Conservation (phyloP, 495 filamentous ascomycete species). For the Melanomma pulvis-pyrius region DNA sequence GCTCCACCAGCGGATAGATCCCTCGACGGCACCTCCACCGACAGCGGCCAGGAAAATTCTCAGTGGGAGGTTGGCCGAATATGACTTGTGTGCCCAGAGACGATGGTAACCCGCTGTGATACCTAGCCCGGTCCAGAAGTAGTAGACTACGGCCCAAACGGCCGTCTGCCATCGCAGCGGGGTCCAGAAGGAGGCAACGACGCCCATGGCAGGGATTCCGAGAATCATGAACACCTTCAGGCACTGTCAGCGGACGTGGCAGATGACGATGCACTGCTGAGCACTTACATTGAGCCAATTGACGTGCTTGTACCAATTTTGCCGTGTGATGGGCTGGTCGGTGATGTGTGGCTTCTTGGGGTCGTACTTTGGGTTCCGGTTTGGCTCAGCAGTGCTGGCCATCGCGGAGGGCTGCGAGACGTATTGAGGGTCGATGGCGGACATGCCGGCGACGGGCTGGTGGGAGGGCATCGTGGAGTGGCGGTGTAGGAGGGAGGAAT, state of each 20-base stretch:
- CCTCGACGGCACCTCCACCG: slow-evolving; percentile 94
- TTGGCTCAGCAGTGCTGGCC: slow-evolving; percentile 45
- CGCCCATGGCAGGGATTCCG: slow-evolving; percentile 75
- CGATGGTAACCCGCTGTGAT: slow-evolving; percentile 43
- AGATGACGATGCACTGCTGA: not conserved
- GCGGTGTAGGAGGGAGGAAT: not conserved
- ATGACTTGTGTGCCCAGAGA: slow-evolving; percentile 71
- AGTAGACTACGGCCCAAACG: slow-evolving; percentile 81
- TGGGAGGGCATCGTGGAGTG: slow-evolving; percentile 16
- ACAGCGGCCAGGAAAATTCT: slow-evolving; percentile 90
- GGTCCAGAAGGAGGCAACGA: slow-evolving; percentile 79
- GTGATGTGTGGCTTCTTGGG: slow-evolving; percentile 54
- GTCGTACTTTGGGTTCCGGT: slow-evolving; percentile 47
- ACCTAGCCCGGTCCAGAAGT: slow-evolving; percentile 68
- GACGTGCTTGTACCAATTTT: slow-evolving; percentile 96
- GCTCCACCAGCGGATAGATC: slow-evolving; percentile 97
- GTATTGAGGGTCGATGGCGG: slow-evolving; percentile 43
- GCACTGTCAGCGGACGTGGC: slow-evolving; percentile 19
- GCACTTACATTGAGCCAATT: slow-evolving; percentile 67
- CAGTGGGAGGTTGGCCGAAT: slow-evolving; percentile 84
- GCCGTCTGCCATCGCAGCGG: slow-evolving; percentile 75
- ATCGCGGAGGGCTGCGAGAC: slow-evolving; percentile 42
- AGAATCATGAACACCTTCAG: slow-evolving; percentile 85
- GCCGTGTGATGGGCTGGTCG: slow-evolving; percentile 67
- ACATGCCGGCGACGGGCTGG: slow-evolving; percentile 41